Evolutionary conservation across 768 basidiomycete species (phyloP), one percentile per base, ranked within the genome.

Genomic region (Rhodotorula babjevae): DNA sequence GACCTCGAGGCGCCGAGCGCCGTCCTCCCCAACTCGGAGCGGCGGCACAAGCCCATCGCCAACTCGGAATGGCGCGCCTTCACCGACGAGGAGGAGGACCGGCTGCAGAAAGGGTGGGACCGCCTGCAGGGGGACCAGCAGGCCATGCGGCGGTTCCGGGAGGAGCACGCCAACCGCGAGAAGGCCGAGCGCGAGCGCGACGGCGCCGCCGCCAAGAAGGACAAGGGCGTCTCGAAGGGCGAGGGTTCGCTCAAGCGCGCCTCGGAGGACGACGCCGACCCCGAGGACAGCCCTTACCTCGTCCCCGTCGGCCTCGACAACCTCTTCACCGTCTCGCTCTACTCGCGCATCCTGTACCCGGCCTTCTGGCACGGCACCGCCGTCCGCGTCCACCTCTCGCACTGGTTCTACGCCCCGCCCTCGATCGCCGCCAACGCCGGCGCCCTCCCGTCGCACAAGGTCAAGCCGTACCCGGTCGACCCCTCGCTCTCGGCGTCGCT

Each of bases 401-500:
- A 62, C 63, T 69, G 72, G 72, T 69, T 73, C 63, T 69, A 73
- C 65, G 70, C 63, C 21, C 73, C 73, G 19, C 73, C 74, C 0
- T 61, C 76, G 36, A 36, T 58, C 31, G n/a, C 73, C 1, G 23
- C 65, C 12, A 31, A 42, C 42, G 33, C 52, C 12, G 44, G 29
- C 23, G 0, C 50, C 5, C 14, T 69, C 55, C 67, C 65, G 9
- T 72, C 74, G 21, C 71, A 75, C 47, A 61, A 61, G 6, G 36
- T 72, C 40, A 77, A 77, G 46, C 72, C 66, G 21, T 75, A 71
- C 67, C 75, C 78, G 33, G 75, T 79, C 64, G 78, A 79, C 53
- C 63, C 71, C 19, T 65, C 69, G 8, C 69, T 79, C 19, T 71
- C 78, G 16, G 31, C 62, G 0, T 36, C 66, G 5, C 69, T 79